These are phyloP conservation scores for Leccinellum luteum DNA, from an alignment of 768 basidiomycete genomes.

Conservation along the genomic window DNA sequence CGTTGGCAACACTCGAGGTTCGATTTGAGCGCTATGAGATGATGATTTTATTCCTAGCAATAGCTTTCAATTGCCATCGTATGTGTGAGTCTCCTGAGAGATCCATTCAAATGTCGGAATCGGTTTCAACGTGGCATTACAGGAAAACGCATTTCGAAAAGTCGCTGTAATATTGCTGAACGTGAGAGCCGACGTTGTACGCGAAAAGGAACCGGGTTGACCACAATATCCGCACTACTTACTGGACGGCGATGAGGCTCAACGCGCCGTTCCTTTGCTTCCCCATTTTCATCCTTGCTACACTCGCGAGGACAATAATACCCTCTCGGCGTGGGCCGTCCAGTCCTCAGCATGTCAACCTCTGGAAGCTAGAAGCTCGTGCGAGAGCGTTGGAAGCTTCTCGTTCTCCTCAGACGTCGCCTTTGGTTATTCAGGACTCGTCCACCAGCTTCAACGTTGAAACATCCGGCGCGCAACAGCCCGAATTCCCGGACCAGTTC, in stretches of 20 bases:
- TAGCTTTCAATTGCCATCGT: no score
- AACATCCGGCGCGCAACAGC: constrained; percentile 8
- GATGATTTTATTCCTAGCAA: no score
- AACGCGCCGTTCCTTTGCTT: constrained; percentile 9
- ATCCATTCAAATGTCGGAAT: no score
- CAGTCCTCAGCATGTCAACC: constrained; percentile 63
- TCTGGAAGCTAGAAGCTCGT: constrained; percentile 50
- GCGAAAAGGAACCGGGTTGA: not conserved
- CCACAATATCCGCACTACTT: not conserved
- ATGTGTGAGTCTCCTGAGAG: no score
- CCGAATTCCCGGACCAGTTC: constrained; percentile 57
- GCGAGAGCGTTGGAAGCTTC: constrained; percentile 16
- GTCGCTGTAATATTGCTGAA: no score
- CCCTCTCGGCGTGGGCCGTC: constrained; percentile 15
- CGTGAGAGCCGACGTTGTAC: not conserved
- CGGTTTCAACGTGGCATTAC: no score
- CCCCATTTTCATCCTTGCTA: constrained; percentile 7
- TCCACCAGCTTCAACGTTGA: constrained; percentile 11
- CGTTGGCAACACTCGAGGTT: no score
- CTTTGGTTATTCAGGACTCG: constrained; percentile 24
- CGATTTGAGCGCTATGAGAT: no score
- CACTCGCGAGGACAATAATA: constrained; percentile 9
- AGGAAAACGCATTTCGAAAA: no score
- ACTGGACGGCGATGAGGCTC: constrained; percentile 17
- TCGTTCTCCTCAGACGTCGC: constrained; percentile 8